Conservation (phyloP, 345 rosid species). For the Barbarea vulgaris region DNA sequence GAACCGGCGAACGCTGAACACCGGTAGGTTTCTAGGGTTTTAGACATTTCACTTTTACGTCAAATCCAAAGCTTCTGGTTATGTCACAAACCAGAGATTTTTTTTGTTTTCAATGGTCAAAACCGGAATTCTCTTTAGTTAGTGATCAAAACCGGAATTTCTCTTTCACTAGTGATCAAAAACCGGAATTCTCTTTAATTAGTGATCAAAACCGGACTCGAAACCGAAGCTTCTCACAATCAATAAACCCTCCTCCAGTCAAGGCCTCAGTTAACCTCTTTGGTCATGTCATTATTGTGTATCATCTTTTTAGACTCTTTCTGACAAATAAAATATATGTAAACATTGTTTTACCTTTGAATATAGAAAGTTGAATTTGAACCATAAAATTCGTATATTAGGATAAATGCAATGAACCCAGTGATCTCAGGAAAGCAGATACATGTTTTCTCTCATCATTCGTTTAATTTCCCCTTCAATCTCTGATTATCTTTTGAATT, state of each 20-base stretch:
- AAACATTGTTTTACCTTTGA: not conserved
- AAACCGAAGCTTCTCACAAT: not conserved
- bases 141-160: not conserved
- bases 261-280: too few relatives aligned
- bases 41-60: not conserved
- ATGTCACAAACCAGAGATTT: too few relatives aligned
- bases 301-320: not conserved
- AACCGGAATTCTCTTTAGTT: slow-evolving; percentile 2
- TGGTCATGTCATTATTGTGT: not conserved
- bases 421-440: slow-evolving; percentile 10
- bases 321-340: not conserved
- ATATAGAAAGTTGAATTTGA: not conserved
- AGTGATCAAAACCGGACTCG: too few relatives aligned
- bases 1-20: slow-evolving; percentile 15
- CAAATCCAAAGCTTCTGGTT: not conserved
- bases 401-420: slow-evolving; percentile 29
- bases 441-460: not conserved
- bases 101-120: too few relatives aligned
- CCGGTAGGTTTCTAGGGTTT: slow-evolving; percentile 29
- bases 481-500: not conserved
- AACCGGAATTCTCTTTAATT: too few relatives aligned
- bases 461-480: slow-evolving; percentile 3
- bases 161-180: not conserved
- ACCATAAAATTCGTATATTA: not conserved
- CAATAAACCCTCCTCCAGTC: not conserved